These are phyloP conservation scores for Russula ochroleuca DNA, from an alignment of 768 basidiomycete genomes.

Conservation along the genomic window DNA sequence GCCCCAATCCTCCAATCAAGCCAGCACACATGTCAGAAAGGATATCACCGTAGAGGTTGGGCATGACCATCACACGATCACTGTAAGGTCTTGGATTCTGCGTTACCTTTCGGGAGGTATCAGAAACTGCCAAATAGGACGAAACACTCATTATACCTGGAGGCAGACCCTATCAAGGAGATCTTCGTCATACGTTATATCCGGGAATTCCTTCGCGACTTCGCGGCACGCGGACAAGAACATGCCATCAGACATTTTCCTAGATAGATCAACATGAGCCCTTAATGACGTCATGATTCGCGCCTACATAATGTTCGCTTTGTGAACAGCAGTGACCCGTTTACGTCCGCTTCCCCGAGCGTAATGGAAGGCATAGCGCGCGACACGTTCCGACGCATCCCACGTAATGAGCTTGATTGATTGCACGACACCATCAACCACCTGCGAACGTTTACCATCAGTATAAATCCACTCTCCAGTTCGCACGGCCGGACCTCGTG, in stretches of 20 bases:
- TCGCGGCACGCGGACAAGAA: constrained; percentile 96
- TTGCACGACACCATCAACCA: constrained; percentile 97
- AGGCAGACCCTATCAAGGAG: constrained; percentile 95
- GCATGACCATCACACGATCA: constrained; percentile 99
- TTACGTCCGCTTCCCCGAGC: constrained; percentile 83
- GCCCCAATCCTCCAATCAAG: constrained; percentile 93
- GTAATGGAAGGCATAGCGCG: constrained; percentile 97
- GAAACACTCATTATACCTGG: constrained; percentile 47
- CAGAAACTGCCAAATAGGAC: background rate
- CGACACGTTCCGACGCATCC: constrained; percentile 97
- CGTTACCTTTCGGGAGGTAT: constrained; percentile 53
- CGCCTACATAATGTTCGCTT: constrained; percentile 94
- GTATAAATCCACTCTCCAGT: constrained; percentile 6
- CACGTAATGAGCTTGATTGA: constrained; percentile 99
- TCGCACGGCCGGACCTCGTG: constrained; percentile 66
- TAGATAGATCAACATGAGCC: constrained; percentile 33
- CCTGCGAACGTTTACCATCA: constrained; percentile 41
- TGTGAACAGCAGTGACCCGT: constrained; percentile 97
- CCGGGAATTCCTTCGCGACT: constrained; percentile 93
- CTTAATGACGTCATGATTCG: constrained; percentile 13
- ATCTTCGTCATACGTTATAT: constrained; percentile 93
- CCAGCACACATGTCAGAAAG: constrained; percentile 98
- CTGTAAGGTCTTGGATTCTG: constrained; percentile 91
- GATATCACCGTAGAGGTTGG: constrained; percentile 95
- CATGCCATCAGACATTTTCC: constrained; percentile 99